Percentiles rank a stretch among this genome's conserved stretches.
phyloP scores from a whole-genome alignment of 106 monocot species.

The Allium fistulosum region DNA sequence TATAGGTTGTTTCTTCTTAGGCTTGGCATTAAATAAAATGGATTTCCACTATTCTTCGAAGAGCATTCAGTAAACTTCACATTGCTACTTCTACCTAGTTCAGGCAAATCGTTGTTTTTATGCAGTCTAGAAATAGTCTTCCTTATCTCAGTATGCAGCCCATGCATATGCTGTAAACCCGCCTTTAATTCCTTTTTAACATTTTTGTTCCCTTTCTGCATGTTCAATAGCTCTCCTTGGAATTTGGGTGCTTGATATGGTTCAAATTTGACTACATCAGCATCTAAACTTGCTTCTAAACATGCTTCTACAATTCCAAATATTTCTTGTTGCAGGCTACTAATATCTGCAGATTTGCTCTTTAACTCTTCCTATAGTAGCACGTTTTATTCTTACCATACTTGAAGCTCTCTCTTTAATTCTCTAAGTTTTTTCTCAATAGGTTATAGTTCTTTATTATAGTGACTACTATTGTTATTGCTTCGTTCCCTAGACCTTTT shows the following conservation, averaged over 20 bases:
- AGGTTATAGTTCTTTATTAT: constrained; percentile 17
- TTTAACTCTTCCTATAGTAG: constrained; percentile 49
- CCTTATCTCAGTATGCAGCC: constrained; percentile 41
- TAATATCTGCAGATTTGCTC: constrained; percentile 40
- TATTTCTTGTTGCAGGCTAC: constrained; percentile 58
- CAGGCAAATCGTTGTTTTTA: constrained; percentile 30
- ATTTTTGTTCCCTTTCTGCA: constrained; percentile 79
- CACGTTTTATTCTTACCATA: constrained; percentile 69
- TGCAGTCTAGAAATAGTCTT: constrained; percentile 33
- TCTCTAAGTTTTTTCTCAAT: constrained; percentile 42
- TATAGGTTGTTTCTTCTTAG: constrained; percentile 67
- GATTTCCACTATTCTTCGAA: constrained; percentile 24
- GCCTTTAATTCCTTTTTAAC: constrained; percentile 51
- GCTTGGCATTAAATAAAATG: constrained; percentile 64
- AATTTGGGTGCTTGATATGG: constrained; percentile 68
- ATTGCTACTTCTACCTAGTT: neutral
- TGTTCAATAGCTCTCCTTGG: constrained; percentile 67
- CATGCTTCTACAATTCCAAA: constrained; percentile 20
- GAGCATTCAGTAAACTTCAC: constrained; percentile 23
- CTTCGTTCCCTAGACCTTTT: neutral
- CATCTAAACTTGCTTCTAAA: constrained; percentile 13
- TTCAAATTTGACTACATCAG: constrained; percentile 29
- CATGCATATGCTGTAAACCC: constrained; percentile 45
- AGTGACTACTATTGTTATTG: too few relatives aligned
- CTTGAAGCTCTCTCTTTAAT: constrained; percentile 50